Conservation (phyloP, 257 asterid species). For the Solanum chilense region DNA sequence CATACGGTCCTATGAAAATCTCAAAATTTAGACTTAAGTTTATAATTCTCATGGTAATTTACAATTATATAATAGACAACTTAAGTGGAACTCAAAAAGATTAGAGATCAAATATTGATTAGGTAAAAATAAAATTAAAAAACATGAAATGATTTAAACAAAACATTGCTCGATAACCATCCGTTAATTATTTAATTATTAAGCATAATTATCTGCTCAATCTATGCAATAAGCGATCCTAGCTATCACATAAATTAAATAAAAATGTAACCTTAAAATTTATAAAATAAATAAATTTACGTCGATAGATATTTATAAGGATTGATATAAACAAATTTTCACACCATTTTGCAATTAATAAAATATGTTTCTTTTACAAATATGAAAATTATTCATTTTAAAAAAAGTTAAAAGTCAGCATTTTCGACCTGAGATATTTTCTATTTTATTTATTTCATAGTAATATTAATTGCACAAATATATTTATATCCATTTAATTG, state of each 20-base stretch:
- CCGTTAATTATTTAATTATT: no score
- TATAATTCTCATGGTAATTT: no score
- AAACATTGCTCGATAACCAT: no score
- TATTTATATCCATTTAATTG: neutral
- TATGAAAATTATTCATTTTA: no score
- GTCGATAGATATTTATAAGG: accelerated
- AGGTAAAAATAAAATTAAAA: no score
- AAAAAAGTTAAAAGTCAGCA: neutral
- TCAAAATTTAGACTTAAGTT: no score
- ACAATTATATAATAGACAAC: neutral
- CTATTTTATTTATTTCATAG: neutral
- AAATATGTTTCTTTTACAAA: neutral
- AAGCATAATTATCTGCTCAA: no score
- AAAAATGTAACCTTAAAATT: accelerated
- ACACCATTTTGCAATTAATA: neutral
- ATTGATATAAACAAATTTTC: no score
- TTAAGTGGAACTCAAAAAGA: neutral
- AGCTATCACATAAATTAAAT: no score
- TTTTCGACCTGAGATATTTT: neutral
- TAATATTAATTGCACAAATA: neutral
- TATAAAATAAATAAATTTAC: no score
- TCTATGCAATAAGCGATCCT: no score
- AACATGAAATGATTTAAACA: neutral
- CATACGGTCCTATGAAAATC: no score
- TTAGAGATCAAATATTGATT: neutral